phyloP scores from a whole-genome alignment of 2,329 filamentous ascomycete genomes.

The Orbilia ellipsospora region DNA sequence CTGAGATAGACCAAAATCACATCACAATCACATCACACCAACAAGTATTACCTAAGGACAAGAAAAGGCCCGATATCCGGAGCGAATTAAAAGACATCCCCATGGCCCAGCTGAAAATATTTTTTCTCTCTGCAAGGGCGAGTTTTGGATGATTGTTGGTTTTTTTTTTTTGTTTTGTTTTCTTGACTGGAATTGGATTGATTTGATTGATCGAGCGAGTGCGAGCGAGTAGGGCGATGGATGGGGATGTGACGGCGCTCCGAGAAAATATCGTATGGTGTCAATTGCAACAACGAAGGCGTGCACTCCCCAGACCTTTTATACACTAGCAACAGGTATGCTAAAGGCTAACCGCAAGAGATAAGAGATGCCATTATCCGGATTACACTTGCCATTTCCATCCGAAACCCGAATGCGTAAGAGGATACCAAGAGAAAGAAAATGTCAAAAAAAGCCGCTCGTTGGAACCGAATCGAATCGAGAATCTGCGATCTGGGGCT shows the following conservation, averaged over 20 bases:
- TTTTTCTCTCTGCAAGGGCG: background rate
- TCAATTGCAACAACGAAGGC: constrained; percentile 12
- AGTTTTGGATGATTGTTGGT: background rate
- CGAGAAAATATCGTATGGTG: constrained; percentile 24
- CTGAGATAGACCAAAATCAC: too few species aligned
- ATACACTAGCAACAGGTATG: too few species aligned
- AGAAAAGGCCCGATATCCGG: background rate
- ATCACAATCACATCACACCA: too few species aligned
- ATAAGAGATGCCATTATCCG: constrained; percentile 20
- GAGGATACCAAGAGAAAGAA: too few species aligned
- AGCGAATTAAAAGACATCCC: background rate
- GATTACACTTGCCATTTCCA: constrained; percentile 17
- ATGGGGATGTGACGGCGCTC: background rate
- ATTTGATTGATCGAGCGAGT: too few species aligned
- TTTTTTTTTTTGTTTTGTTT: too few species aligned
- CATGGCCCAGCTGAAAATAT: background rate
- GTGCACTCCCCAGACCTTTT: constrained; percentile 3
- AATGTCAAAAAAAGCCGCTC: too few species aligned
- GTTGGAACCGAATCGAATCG: too few species aligned
- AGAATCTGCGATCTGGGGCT: too few species aligned
- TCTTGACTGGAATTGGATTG: too few species aligned
- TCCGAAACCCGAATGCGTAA: too few species aligned
- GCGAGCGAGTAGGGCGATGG: too few species aligned
- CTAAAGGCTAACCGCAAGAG: background rate
- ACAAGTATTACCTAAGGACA: background rate